Conservation (phyloP, 2,329 filamentous ascomycete genomes). For the Cladosporium velox region DNA sequence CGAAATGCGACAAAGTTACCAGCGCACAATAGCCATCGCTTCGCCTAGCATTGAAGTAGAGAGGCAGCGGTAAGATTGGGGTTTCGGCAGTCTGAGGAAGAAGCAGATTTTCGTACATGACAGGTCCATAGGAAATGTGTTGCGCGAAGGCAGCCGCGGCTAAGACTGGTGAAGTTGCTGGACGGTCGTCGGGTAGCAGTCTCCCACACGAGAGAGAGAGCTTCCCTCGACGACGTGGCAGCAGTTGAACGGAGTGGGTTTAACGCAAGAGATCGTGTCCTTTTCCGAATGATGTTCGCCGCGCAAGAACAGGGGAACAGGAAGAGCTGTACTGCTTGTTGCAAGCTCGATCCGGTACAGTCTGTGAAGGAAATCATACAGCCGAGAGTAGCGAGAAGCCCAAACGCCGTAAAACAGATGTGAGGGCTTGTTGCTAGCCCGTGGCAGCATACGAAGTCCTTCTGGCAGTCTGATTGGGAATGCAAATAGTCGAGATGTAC, state of each 20-base stretch:
- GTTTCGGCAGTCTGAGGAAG: slow-evolving; percentile 8
- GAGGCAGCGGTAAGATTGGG: slow-evolving; percentile 9
- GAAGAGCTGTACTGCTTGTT: neutral
- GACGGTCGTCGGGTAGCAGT: neutral
- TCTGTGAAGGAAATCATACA: slow-evolving; percentile 7
- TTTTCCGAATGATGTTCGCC: neutral
- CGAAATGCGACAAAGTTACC: neutral
- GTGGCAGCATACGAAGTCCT: neutral
- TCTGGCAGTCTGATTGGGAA: slow-evolving; percentile 12
- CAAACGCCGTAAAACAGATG: slow-evolving; percentile 7
- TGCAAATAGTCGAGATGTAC: slow-evolving; percentile 13
- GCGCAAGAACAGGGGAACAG: neutral
- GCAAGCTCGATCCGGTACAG: slow-evolving; percentile 17
- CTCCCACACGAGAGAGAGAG: neutral
- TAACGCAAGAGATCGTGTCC: neutral
- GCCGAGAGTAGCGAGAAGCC: slow-evolving; percentile 14
- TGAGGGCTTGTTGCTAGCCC: slow-evolving; percentile 5
- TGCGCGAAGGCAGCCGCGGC: slow-evolving; percentile 18
- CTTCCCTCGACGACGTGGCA: neutral
- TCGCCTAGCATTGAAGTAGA: slow-evolving; percentile 4
- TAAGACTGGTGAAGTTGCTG: slow-evolving; percentile 10
- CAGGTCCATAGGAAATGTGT: slow-evolving; percentile 15
- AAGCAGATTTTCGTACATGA: slow-evolving; percentile 10
- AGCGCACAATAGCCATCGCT: slow-evolving; percentile 10
- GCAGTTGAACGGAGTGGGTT: neutral